Evolutionary conservation across 495 filamentous ascomycete genomes (phyloP).

Genomic region (Penicillium riverlandense): DNA sequence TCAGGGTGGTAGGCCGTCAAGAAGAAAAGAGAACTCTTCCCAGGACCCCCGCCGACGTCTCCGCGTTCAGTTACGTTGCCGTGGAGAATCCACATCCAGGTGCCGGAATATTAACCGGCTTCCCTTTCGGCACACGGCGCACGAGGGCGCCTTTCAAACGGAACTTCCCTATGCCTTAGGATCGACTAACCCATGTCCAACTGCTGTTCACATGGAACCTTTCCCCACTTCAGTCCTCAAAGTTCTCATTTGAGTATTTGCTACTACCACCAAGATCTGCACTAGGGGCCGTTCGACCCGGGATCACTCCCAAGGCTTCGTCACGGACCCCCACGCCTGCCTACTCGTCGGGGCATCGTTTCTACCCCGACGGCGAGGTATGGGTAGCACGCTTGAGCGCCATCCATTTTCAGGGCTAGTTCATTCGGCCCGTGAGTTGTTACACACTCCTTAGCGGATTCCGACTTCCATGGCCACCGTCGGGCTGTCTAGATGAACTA

Average conservation of each 20-base stretch:
- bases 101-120: constrained; percentile 65
- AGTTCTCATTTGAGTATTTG: constrained; percentile 72
- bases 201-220: constrained; percentile 64
- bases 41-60: constrained; percentile 50
- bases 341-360: constrained; percentile 49
- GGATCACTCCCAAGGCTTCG: constrained; percentile 62
- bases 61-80: constrained; percentile 60
- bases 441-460: constrained; percentile 57
- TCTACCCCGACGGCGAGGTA: constrained; percentile 56
- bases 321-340: constrained; percentile 47
- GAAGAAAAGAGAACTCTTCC: constrained; percentile 59
- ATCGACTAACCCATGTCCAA: constrained; percentile 65
- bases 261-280: constrained; percentile 70
- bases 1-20: no score
- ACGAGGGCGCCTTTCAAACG: constrained; percentile 55
- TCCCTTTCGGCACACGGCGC: constrained; percentile 57
- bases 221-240: constrained; percentile 68
- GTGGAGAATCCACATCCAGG: constrained; percentile 59
- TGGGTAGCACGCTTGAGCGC: constrained; percentile 60
- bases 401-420: constrained; percentile 60
- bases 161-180: constrained; percentile 60
- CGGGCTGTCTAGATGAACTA: constrained; percentile 57
- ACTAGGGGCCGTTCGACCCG: constrained; percentile 61
- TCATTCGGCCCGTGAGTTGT: constrained; percentile 59
- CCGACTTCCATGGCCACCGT: constrained; percentile 60